These are phyloP conservation scores for Hortaea sp. DNA, from an alignment of 2,329 filamentous ascomycete genomes.

Conservation along the genomic window DNA sequence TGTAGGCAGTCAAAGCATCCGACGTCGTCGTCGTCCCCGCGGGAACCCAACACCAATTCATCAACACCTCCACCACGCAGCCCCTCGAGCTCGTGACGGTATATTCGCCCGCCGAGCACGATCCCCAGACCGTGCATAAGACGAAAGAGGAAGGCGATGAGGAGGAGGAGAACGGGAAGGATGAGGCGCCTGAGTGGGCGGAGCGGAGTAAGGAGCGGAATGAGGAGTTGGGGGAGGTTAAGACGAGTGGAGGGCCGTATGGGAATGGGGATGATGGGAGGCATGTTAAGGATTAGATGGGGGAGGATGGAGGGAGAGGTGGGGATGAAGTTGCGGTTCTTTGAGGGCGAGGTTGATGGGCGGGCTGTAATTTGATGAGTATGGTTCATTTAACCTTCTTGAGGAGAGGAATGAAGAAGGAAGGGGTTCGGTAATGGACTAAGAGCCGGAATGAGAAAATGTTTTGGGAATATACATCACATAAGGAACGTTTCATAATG, in stretches of 20 bases:
- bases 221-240: constrained; percentile 46
- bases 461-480: no score
- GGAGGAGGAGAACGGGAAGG: constrained; percentile 51
- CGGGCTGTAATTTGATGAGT: no score
- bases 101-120: constrained; percentile 54
- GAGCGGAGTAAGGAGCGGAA: constrained; percentile 48
- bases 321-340: no score
- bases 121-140: constrained; percentile 48
- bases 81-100: constrained; percentile 54
- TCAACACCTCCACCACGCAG: constrained; percentile 47
- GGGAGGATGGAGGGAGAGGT: no score
- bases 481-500: no score
- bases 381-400: no score
- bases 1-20: constrained; percentile 40
- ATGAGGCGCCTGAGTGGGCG: constrained; percentile 52
- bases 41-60: constrained; percentile 56
- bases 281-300: constrained; percentile 19
- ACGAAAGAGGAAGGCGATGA: constrained; percentile 54
- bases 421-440: no score
- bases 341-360: no score
- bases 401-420: no score
- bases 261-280: constrained; percentile 26
- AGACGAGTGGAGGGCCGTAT: constrained; percentile 30
- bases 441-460: no score
- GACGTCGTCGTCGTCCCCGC: constrained; percentile 54